phyloP scores from a whole-genome alignment of 2,329 filamentous ascomycete genomes.

The Dichotomopilus funicola region DNA sequence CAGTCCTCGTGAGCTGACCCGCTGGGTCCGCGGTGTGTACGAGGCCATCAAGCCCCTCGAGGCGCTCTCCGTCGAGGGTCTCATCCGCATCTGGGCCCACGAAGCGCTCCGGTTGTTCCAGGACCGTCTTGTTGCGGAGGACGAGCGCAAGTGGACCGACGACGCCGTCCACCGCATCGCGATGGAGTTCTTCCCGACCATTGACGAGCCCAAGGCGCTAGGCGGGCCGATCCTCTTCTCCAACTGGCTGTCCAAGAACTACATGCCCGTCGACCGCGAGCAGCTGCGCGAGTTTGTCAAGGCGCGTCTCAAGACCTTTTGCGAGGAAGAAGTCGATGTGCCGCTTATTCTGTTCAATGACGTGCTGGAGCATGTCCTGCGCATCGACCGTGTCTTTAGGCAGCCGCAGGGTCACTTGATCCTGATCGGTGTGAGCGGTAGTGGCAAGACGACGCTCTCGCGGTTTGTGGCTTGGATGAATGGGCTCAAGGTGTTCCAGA shows the following conservation, averaged over 20 bases:
- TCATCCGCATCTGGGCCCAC: constrained; percentile 96
- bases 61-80: constrained; percentile 76
- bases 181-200: constrained; percentile 87
- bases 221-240: constrained; percentile 95
- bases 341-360: constrained; percentile 99
- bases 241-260: constrained; percentile 99
- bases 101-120: constrained; percentile 95
- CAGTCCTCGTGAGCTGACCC: constrained; percentile 93
- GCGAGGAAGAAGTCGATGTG: constrained; percentile 98
- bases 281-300: constrained; percentile 96
- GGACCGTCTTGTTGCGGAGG: constrained; percentile 89
- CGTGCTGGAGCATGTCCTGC: constrained; percentile 93
- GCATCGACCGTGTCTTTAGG: constrained; percentile 96
- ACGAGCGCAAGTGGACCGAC: constrained; percentile 92
- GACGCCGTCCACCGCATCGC: constrained; percentile 82
- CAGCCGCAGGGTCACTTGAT: constrained; percentile 98
- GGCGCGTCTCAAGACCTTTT: constrained; percentile 94
- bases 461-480: constrained; percentile 99
- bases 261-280: constrained; percentile 92
- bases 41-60: constrained; percentile 93
- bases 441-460: constrained; percentile 95
- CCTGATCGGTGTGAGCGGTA: constrained; percentile 95
- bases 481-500: constrained; percentile 96
- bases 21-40: constrained; percentile 96
- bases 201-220: constrained; percentile 82